Evolutionary conservation across 495 filamentous ascomycete genomes (phyloP), one percentile per base, ranked within the genome.

Genomic region (Aspergillus hancockii): DNA sequence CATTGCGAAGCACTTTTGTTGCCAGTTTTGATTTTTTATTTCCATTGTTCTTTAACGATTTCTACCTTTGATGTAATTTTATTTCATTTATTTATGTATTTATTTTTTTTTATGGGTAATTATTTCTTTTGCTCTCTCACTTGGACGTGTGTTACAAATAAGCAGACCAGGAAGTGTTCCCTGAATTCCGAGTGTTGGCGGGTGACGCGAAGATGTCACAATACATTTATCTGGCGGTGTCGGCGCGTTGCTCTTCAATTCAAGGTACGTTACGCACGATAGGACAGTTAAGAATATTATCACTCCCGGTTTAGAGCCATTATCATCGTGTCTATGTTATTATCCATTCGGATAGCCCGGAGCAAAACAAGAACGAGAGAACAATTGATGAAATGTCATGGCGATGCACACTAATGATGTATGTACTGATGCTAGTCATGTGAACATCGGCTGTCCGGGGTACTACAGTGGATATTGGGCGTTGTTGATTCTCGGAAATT

Each of bases 271-370:
- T 32, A 47, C 21, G 52, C 19, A 40, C 28, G 43, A 43, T 32
- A 34, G 25, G 54, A 22, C 21, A n/a, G 13, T 38, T 54, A n/a
- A 30, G 21, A 36, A 36, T 23, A 1, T 36, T 13, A 41, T 31
- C 32, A 60, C 69, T 63, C 70, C 65, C 60, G 62, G 65, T 58
- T 62, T 47, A 32, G 52, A 57, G 52, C 60, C 55, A 60, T 54
- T 53, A 63, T 43, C 53, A 60, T 71, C 72, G 73, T 75, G 73
- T 77, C 60, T 60, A 64, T 60, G 46, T 51, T 51, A 54, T 70
- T 57, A 54, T 62, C 75, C 73, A 77, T 69, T 76, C 75, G 75
- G 75, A 75, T 63, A 60, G 64, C 66, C 67, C 73, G 73, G 75
- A 76, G 63, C 38, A 38, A 31, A 23, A 38, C n/a, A 57, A 28